Percentiles rank a stretch among this genome's conserved stretches.
Evolutionary conservation across 306 rosid species (phyloP).

Genomic region (Mimosa bimucronata): DNA sequence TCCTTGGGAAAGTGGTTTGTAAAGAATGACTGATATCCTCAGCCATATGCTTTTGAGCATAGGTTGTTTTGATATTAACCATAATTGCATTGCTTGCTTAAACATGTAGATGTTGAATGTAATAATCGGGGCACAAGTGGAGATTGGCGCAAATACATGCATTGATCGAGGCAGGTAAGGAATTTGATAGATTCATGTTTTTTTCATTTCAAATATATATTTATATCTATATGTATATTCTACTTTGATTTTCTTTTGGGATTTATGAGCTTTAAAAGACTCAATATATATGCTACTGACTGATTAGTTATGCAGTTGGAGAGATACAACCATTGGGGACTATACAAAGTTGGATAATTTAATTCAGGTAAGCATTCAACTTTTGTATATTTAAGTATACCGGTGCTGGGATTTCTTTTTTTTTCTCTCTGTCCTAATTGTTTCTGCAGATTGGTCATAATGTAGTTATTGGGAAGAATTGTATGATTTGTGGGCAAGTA

Average conservation of each 20-base stretch:
- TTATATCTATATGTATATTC: background rate
- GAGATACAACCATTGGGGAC: conserved; percentile 86
- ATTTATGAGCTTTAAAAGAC: conserved; percentile 13
- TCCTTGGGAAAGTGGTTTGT: background rate
- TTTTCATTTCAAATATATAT: background rate
- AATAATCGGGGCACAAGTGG: conserved; percentile 72
- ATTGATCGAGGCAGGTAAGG: conserved; percentile 93
- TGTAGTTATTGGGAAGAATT: conserved; percentile 78
- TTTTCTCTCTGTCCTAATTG: conserved; percentile 36
- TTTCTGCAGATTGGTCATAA: conserved; percentile 84
- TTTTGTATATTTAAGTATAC: background rate
- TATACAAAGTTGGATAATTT: conserved; percentile 88
- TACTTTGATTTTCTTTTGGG: conserved; percentile 35
- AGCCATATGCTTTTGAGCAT: background rate
- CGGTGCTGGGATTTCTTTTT: conserved; percentile 2
- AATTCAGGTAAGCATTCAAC: conserved; percentile 74
- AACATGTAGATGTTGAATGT: conserved; percentile 71
- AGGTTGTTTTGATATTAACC: background rate
- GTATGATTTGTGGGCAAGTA: conserved; percentile 96
- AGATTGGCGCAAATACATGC: conserved; percentile 92
- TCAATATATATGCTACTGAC: conserved; percentile 33
- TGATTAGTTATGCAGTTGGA: conserved; percentile 72
- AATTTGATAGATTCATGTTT: conserved; percentile 12
- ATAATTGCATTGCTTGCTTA: conserved; percentile 36
- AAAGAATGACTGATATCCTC: background rate